phyloP scores from a whole-genome alignment of 78 protist species.

The Creolimax fragrantissima region DNA sequence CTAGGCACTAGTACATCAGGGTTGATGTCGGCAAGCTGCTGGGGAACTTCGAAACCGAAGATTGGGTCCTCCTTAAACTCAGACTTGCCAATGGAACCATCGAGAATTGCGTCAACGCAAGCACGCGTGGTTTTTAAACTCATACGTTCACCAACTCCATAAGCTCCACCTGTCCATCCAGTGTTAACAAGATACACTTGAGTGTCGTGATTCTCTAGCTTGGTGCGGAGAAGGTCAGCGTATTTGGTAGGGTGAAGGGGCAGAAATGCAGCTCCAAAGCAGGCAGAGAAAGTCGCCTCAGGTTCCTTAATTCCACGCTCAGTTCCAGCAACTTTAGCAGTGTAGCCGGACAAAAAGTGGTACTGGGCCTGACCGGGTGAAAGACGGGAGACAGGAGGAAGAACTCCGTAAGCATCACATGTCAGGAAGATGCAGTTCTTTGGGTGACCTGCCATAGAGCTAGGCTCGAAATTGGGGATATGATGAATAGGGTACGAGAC shows the following conservation, averaged over 20 bases:
- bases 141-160: slow-evolving; percentile 77
- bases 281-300: slow-evolving; percentile 85
- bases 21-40: slow-evolving; percentile 53
- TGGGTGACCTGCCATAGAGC: slow-evolving; percentile 75
- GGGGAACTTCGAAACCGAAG: slow-evolving; percentile 72
- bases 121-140: slow-evolving; percentile 74
- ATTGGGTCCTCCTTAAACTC: slow-evolving; percentile 28
- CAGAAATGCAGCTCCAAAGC: slow-evolving; percentile 91
- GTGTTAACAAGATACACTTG: slow-evolving; percentile 86
- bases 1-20: slow-evolving; percentile 67
- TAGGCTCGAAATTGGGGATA: slow-evolving; percentile 75
- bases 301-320: slow-evolving; percentile 91
- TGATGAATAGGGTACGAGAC: slow-evolving; percentile 83
- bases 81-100: slow-evolving; percentile 60
- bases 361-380: slow-evolving; percentile 82
- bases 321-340: slow-evolving; percentile 90
- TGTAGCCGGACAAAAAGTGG: slow-evolving; percentile 91
- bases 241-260: slow-evolving; percentile 86
- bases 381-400: slow-evolving; percentile 89
- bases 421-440: slow-evolving; percentile 86
- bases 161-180: slow-evolving; percentile 69
- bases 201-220: slow-evolving; percentile 59
- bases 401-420: slow-evolving; percentile 93
- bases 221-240: slow-evolving; percentile 80
- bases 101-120: slow-evolving; percentile 81